These are phyloP conservation scores for Corylus americana DNA, from an alignment of 306 rosid genomes.

Conservation along the genomic window DNA sequence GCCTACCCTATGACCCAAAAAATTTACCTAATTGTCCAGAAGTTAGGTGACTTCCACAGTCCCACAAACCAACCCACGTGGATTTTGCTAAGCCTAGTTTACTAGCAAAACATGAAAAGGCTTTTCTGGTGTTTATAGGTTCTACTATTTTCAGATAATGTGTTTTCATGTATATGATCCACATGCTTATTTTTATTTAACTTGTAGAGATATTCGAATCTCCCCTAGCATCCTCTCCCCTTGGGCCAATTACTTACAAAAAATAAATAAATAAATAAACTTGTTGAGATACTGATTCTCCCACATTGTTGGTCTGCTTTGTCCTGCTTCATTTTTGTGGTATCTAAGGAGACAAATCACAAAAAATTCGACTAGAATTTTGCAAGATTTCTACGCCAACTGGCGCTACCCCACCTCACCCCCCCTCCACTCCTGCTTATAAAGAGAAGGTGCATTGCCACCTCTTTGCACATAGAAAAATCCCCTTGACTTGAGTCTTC, in stretches of 20 bases:
- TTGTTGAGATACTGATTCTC: conserved; percentile 57
- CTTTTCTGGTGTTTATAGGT: background rate
- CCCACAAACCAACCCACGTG: conserved; percentile 7
- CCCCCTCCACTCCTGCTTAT: conserved; percentile 48
- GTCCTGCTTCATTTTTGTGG: conserved; percentile 54
- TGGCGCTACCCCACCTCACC: conserved; percentile 49
- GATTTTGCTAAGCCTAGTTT: background rate
- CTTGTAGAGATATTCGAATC: background rate
- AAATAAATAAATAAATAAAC: background rate
- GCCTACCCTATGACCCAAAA: conserved; percentile 37
- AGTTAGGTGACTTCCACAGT: background rate
- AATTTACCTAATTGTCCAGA: conserved; percentile 7
- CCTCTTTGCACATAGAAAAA: conserved; percentile 34
- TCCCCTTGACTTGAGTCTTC: conserved; percentile 27
- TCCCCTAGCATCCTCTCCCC: too few relatives aligned
- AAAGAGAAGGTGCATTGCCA: conserved; percentile 50
- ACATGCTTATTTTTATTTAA: background rate
- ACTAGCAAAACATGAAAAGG: conserved; percentile 11
- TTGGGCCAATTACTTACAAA: too few relatives aligned
- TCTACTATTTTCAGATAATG: background rate
- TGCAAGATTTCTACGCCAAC: conserved; percentile 53
- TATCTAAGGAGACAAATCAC: conserved; percentile 62
- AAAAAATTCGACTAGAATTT: conserved; percentile 47
- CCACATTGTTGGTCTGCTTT: conserved; percentile 36
- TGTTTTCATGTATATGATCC: conserved; percentile 2